These are phyloP conservation scores for Suillus fuscotomentosus DNA, from an alignment of 768 basidiomycete species.

Conservation along the genomic window DNA sequence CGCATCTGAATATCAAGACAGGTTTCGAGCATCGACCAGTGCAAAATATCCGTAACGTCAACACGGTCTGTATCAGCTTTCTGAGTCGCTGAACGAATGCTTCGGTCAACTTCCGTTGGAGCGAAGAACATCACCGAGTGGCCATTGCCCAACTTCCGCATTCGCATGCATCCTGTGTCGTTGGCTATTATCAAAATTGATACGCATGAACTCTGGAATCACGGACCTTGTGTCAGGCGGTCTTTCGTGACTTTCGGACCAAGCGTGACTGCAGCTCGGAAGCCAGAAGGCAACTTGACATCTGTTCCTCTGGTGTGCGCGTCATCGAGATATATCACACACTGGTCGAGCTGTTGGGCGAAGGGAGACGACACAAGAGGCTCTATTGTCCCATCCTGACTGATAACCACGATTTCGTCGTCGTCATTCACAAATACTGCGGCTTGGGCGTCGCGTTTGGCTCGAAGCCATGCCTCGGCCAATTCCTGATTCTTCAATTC, in stretches of 20 bases:
- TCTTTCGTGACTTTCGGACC: slow-evolving; percentile 39
- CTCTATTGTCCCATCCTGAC: slow-evolving; percentile 27
- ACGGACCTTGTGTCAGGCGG: slow-evolving; percentile 33
- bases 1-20: slow-evolving; percentile 41
- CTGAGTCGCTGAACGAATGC: slow-evolving; percentile 29
- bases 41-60: slow-evolving; percentile 34
- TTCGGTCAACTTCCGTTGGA: slow-evolving; percentile 37
- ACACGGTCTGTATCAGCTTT: slow-evolving; percentile 7
- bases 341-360: slow-evolving; percentile 32
- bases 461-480: slow-evolving; percentile 39
- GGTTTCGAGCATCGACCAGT: slow-evolving; percentile 46
- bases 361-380: slow-evolving; percentile 32
- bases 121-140: slow-evolving; percentile 51
- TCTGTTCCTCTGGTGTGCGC: slow-evolving; percentile 41
- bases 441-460: slow-evolving; percentile 16
- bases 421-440: slow-evolving; percentile 33
- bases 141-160: slow-evolving; percentile 46
- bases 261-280: slow-evolving; percentile 37
- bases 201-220: background rate
- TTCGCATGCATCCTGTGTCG: slow-evolving; percentile 48
- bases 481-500: slow-evolving; percentile 45
- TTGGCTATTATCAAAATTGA: background rate
- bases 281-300: slow-evolving; percentile 32
- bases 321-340: slow-evolving; percentile 38
- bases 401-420: slow-evolving; percentile 34